Evolutionary conservation across 1,139 yeast genomes (phyloP).

Genomic region (Saccharomyces hybrid): DNA sequence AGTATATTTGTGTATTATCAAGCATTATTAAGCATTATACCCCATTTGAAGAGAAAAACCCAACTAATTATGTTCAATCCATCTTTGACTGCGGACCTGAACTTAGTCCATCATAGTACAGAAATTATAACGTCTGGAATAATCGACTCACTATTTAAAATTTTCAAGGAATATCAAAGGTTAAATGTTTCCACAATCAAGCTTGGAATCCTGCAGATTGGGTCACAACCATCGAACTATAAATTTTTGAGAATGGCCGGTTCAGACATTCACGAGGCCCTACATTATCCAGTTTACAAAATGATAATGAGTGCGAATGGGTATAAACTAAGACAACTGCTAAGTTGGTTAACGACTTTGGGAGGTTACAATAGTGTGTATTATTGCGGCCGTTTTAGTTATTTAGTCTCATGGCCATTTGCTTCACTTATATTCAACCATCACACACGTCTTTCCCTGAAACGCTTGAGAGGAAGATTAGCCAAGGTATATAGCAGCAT

Average conservation of each 20-base stretch:
- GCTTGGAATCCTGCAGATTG: constrained; percentile 26
- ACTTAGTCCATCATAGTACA: constrained; percentile 22
- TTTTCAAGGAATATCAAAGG: constrained; percentile 13
- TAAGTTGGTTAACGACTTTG: constrained; percentile 10
- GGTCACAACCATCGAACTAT: constrained; percentile 30
- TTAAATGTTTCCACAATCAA: constrained; percentile 20
- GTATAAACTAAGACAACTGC: constrained; percentile 11
- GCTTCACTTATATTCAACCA: not conserved
- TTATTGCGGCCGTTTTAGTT: constrained; percentile 21
- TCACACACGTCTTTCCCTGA: not conserved
- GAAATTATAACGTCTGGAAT: constrained; percentile 26
- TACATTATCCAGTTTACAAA: constrained; percentile 25
- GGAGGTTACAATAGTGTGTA: constrained; percentile 10
- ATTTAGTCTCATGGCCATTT: constrained; percentile 9
- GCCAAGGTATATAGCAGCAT: not conserved
- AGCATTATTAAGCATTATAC: constrained; percentile 19
- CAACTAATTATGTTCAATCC: constrained; percentile 28
- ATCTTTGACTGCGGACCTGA: constrained; percentile 24
- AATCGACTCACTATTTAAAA: constrained; percentile 19
- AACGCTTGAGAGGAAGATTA: not conserved
- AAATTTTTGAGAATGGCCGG: constrained; percentile 25
- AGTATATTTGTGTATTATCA: constrained; percentile 21
- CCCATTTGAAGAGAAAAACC: constrained; percentile 16
- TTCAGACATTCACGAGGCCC: constrained; percentile 17
- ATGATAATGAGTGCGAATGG: constrained; percentile 24